Evolutionary conservation across 495 filamentous ascomycete species (phyloP), one percentile per base, ranked within the genome.

Genomic region (Penicillium waksmanii): DNA sequence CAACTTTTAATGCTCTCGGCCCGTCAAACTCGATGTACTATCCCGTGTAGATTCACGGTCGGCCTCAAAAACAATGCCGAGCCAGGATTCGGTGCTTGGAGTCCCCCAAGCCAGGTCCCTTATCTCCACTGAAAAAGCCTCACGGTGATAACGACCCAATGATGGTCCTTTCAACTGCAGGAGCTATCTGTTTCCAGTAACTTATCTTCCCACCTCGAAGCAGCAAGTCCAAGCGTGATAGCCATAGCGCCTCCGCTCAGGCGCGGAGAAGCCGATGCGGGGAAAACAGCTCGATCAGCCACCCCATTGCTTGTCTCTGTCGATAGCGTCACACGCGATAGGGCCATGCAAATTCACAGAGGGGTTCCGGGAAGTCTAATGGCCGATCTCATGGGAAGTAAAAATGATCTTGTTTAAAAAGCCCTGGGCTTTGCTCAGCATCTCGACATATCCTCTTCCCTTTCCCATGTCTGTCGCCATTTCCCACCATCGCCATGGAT

Each of bases 251-350:
- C 42, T n/a, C 42, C 42, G 42, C 42, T 17, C 42, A 18, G 15
- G n/a, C 17, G 17, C 42, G 42, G 42, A 44, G 15, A 17, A n/a
- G 13, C 42, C 13, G n/a, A 44, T 44, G 42, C 42, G 66, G 62
- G 48, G 47, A 63, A 25, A 63, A 11, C n/a, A 17, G n/a, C 19
- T 12, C 57, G 58, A 57, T 40, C 36, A 44, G 42, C n/a, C 11
- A 44, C 9, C n/a, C 15, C n/a, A 44, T 44, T 44, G 42, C 42
- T 44, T 17, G 17, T 17, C 17, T 19, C 3, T 12, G n/a, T 3
- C 8, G 17, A 18, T 17, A 44, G 42, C 8, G 42, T 44, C 17
- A n/a, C 15, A 44, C 5, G n/a, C 17, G 42, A 44, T 44, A 44
- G n/a, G 5, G 11, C 5, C 10, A 2, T n/a, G 5, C 36, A 38